These are phyloP conservation scores for Trichoderma guizhouense DNA, from an alignment of 2,329 filamentous ascomycete genomes.

Conservation along the genomic window DNA sequence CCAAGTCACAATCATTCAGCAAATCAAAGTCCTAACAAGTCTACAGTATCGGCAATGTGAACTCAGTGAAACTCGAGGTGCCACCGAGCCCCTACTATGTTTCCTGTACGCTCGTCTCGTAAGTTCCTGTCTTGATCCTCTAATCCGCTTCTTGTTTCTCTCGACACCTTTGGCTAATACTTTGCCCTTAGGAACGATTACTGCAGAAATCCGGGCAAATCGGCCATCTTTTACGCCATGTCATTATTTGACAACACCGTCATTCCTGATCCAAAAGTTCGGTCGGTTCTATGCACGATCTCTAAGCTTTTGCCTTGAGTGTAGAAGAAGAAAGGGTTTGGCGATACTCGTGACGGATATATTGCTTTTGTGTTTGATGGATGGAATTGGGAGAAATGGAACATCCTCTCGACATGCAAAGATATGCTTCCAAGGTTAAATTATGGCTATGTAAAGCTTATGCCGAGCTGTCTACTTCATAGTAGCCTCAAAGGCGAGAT, in stretches of 20 bases:
- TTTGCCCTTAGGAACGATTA: not conserved
- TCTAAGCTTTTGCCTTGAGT: not conserved
- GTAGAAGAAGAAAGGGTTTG: not conserved
- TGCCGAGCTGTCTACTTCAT: not conserved
- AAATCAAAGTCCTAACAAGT: not conserved
- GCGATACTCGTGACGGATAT: not conserved
- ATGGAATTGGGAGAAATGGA: not conserved
- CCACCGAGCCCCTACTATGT: not conserved
- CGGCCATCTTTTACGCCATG: not conserved
- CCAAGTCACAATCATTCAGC: not conserved
- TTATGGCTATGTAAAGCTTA: not conserved
- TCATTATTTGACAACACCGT: not conserved
- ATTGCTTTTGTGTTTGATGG: not conserved
- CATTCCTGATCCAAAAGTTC: not conserved
- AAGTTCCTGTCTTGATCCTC: not conserved
- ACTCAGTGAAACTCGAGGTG: not conserved
- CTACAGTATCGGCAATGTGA: not conserved
- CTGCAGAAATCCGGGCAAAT: not conserved
- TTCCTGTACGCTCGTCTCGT: slow-evolving; percentile 4
- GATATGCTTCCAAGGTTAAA: no score
- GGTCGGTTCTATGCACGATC: not conserved
- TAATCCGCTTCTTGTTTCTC: not conserved
- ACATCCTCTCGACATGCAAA: no score
- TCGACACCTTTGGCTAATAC: not conserved
- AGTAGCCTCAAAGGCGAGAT: not conserved